Conservation (phyloP, 1,284 basidiomycete genomes). For the Trametes versicolor region DNA sequence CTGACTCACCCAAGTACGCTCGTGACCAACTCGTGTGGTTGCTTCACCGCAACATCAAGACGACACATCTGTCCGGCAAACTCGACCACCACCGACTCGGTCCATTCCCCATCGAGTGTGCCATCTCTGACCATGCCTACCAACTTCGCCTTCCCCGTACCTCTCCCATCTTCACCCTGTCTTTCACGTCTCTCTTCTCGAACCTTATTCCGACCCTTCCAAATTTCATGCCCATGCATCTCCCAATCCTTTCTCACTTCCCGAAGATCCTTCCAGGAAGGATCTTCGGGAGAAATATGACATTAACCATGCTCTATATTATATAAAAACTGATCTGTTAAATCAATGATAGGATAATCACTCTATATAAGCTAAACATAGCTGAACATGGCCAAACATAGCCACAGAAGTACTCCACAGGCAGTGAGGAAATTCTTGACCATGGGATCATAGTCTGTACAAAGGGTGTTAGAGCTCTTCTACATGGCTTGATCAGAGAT, state of each 20-base stretch:
- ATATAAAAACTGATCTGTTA: too few species aligned
- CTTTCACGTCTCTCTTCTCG: slow-evolving; percentile 53
- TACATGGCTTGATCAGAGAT: too few species aligned
- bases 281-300: too few species aligned
- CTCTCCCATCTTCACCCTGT: slow-evolving; percentile 49
- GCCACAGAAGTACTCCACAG: too few species aligned
- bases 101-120: slow-evolving; percentile 47
- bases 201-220: slow-evolving; percentile 45
- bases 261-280: slow-evolving; percentile 33
- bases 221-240: slow-evolving; percentile 37
- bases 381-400: too few species aligned
- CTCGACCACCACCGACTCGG: slow-evolving; percentile 49
- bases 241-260: slow-evolving; percentile 36
- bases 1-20: slow-evolving; percentile 41
- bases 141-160: slow-evolving; percentile 46
- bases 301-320: too few species aligned
- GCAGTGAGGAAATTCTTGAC: too few species aligned
- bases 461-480: too few species aligned
- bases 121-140: slow-evolving; percentile 39
- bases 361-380: too few species aligned
- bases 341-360: too few species aligned
- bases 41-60: slow-evolving; percentile 47
- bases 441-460: too few species aligned
- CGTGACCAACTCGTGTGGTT: slow-evolving; percentile 50
- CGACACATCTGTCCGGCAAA: slow-evolving; percentile 51